Evolutionary conservation across 352 stramenopile genomes (phyloP), one percentile per base, ranked within the genome.

Genomic region (Phytophthora pistaciae): DNA sequence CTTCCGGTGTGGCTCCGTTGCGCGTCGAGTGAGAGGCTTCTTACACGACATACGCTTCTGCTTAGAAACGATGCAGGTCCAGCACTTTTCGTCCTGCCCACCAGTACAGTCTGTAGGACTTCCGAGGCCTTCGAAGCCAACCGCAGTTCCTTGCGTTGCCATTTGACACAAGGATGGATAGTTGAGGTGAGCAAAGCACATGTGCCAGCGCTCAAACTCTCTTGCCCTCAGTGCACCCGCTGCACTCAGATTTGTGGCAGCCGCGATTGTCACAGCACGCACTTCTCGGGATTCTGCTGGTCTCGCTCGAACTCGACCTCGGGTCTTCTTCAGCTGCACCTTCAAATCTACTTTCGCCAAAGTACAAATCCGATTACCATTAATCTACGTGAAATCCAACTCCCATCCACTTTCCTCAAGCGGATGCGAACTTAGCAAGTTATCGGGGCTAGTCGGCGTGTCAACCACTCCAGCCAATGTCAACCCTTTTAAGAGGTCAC

Each of bases 41-140:
- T 68, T 68, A 11, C 1, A 42, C 27, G 20, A 44, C 27, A 57
- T 3, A 11, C 25, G 40, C 27, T 50, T 68, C 61, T 33, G 40
- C 40, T 48, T 21, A n/a, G 33, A 40, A 40, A 9, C 33, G 9
- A 40, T 40, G 33, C 10, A 40, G 9, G 33, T 40, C 33, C 33
- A 40, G 33, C 33, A 40, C 11, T 40, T 38, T 9, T 13, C 10
- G 31, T 38, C 31, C 8, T 9, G 31, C 1, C 7, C 31, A 38
- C 31, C 10, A 1, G 10, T 9, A 38, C 31, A 38, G 7, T 38
- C 31, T 13, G 8, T 8, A 38, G 7, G 5, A 13, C 10, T 38
- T 3, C 31, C 10, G 9, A 40, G 11, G 9, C 10, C 31, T 13
- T 38, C 31, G 0, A 40, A 40, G 11, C 6, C 6, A 40, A 40